Conservation (phyloP, 768 basidiomycete species). For the Lentinula guzmanii region DNA sequence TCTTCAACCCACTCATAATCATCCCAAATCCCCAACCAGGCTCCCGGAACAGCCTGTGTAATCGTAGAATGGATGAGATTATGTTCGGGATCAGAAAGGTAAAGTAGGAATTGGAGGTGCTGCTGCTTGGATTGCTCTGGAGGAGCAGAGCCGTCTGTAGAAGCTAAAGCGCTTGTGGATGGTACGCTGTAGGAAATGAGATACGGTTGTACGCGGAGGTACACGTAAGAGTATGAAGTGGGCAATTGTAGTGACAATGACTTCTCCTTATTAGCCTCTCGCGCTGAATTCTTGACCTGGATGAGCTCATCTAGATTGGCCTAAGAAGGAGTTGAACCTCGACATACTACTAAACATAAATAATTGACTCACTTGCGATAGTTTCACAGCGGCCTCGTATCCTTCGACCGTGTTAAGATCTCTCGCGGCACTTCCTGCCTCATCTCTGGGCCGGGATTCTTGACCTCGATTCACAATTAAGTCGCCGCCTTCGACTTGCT, state of each 20-base stretch:
- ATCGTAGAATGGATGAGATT: slow-evolving; percentile 69
- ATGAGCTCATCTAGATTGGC: slow-evolving; percentile 74
- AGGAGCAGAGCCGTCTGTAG: slow-evolving; percentile 24
- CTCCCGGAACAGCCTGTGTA: slow-evolving; percentile 77
- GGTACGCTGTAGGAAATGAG: slow-evolving; percentile 47
- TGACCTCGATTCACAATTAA: slow-evolving; percentile 81
- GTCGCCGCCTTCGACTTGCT: slow-evolving; percentile 92
- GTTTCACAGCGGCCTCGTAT: slow-evolving; percentile 76
- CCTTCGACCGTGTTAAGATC: slow-evolving; percentile 82
- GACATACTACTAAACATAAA: not conserved
- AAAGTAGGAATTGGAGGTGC: slow-evolving; percentile 67
- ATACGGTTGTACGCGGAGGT: slow-evolving; percentile 90
- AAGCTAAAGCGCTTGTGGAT: slow-evolving; percentile 17
- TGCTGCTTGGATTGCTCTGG: slow-evolving; percentile 30
- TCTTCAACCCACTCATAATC: slow-evolving; percentile 97
- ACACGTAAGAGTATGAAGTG: slow-evolving; percentile 84
- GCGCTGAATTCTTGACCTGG: slow-evolving; percentile 44
- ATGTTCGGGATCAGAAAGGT: slow-evolving; percentile 76
- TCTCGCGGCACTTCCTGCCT: slow-evolving; percentile 36
- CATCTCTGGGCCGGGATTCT: slow-evolving; percentile 65
- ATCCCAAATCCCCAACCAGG: slow-evolving; percentile 90
- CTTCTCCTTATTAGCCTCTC: slow-evolving; percentile 20
- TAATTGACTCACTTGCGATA: slow-evolving; percentile 58
- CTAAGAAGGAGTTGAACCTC: slow-evolving; percentile 26
- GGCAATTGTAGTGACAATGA: slow-evolving; percentile 36